Evolutionary conservation across 1,284 basidiomycete genomes (phyloP).

Genomic region (Trametes versicolor): DNA sequence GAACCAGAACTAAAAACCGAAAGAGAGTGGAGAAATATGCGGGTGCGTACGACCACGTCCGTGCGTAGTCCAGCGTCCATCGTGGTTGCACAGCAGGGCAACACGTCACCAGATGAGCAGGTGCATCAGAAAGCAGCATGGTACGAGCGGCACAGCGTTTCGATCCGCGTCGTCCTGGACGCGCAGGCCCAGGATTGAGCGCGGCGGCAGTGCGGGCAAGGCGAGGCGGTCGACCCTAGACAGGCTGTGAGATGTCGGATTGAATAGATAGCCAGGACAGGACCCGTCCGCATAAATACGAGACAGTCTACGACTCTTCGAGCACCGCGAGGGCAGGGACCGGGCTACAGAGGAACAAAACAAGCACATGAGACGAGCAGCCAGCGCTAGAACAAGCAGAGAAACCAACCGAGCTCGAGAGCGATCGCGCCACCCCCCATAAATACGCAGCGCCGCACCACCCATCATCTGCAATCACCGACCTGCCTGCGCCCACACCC

Average conservation of each 20-base stretch:
- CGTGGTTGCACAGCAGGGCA: neutral
- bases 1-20: neutral
- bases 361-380: slow-evolving; percentile 12
- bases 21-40: neutral
- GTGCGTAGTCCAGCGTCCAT: slow-evolving; percentile 4
- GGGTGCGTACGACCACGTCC: slow-evolving; percentile 3
- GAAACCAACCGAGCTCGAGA: slow-evolving; percentile 12
- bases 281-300: slow-evolving; percentile 17
- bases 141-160: neutral
- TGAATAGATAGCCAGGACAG: slow-evolving; percentile 5
- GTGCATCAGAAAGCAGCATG: neutral
- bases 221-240: neutral
- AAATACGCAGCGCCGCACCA: slow-evolving; percentile 5
- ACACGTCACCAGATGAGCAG: neutral
- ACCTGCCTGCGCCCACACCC: neutral
- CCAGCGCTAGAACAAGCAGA: neutral
- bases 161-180: neutral
- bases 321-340: neutral
- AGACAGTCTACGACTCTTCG: neutral
- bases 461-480: neutral
- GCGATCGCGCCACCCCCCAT: slow-evolving; percentile 1
- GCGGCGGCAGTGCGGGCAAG: neutral
- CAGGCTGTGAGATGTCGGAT: neutral
- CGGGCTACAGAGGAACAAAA: slow-evolving; percentile 1
- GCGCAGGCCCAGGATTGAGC: neutral